Conservation (phyloP, 129 eudicot genomes). For the Deinandra increscens region DNA sequence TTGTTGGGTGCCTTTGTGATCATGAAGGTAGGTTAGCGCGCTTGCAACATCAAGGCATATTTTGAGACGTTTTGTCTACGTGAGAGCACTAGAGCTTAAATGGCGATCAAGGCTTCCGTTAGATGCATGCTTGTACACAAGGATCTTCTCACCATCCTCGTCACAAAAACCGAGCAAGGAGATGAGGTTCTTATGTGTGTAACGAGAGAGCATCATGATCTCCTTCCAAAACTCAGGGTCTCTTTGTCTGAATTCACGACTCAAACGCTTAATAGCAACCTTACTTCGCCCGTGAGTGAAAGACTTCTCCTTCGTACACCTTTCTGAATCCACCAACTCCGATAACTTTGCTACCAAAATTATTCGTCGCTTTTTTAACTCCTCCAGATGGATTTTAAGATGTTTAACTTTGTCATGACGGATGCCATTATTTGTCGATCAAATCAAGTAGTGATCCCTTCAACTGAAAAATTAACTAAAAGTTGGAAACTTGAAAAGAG, state of each 20-base stretch:
- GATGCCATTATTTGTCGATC: too few species aligned
- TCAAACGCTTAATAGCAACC: slow-evolving; percentile 5
- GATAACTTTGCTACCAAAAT: not conserved
- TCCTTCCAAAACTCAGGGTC: not conserved
- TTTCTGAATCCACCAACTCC: not conserved
- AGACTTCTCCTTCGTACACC: not conserved
- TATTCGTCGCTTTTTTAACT: not conserved
- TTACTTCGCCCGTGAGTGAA: not conserved
- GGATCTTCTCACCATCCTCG: not conserved
- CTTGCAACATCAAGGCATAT: not conserved
- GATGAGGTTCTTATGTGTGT: not conserved
- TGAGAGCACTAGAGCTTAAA: not conserved
- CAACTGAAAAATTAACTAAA: too few species aligned
- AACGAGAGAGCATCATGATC: not conserved
- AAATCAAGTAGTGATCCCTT: too few species aligned
- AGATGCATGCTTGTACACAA: too few species aligned
- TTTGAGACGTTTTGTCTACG: not conserved
- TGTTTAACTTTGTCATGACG: not conserved
- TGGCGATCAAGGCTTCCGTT: slow-evolving; percentile 11
- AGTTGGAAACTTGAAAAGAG: not conserved
- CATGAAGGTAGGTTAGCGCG: slow-evolving; percentile 1
- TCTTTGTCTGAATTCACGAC: not conserved
- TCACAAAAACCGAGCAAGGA: not conserved
- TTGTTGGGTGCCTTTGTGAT: slow-evolving; percentile 5
- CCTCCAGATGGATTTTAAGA: slow-evolving; percentile 2